phyloP scores from a whole-genome alignment of 345 rosid genomes.

The Atalantia buxifolia region DNA sequence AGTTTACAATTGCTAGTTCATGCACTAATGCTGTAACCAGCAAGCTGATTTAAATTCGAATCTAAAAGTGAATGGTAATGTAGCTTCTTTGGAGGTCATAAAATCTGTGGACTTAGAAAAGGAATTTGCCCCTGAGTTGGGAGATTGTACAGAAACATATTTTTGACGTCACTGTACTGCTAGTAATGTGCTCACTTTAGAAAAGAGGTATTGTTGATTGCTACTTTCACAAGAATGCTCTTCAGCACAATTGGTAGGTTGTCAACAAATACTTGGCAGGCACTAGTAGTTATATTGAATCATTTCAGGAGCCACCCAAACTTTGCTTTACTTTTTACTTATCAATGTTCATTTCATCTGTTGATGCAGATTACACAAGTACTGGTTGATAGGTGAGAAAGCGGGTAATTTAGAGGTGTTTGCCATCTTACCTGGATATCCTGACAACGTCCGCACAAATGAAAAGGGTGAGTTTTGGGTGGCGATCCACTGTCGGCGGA shows the following conservation, averaged over 20 bases:
- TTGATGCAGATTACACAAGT: constrained; percentile 57
- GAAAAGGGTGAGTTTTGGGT: constrained; percentile 90
- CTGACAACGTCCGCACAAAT: constrained; percentile 78
- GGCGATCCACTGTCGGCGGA: constrained; percentile 63
- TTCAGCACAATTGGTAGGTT: background rate
- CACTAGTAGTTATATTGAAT: background rate
- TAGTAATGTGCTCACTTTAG: too few species aligned
- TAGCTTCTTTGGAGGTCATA: background rate
- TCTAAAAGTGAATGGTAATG: background rate
- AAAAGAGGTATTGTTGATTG: background rate
- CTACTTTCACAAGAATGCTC: background rate
- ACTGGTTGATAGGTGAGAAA: constrained; percentile 91
- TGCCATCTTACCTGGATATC: constrained; percentile 72
- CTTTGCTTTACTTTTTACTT: background rate
- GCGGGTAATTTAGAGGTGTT: constrained; percentile 72
- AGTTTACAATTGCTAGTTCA: background rate
- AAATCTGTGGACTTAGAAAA: background rate
- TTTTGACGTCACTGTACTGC: too few species aligned
- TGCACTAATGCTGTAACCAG: background rate
- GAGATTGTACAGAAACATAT: background rate
- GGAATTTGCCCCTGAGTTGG: background rate
- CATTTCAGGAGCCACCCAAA: background rate
- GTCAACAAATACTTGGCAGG: background rate
- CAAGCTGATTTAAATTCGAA: background rate
- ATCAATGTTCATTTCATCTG: background rate